These are phyloP conservation scores for Epichloe uncinata DNA, from an alignment of 2,329 filamentous ascomycete genomes.

Conservation along the genomic window DNA sequence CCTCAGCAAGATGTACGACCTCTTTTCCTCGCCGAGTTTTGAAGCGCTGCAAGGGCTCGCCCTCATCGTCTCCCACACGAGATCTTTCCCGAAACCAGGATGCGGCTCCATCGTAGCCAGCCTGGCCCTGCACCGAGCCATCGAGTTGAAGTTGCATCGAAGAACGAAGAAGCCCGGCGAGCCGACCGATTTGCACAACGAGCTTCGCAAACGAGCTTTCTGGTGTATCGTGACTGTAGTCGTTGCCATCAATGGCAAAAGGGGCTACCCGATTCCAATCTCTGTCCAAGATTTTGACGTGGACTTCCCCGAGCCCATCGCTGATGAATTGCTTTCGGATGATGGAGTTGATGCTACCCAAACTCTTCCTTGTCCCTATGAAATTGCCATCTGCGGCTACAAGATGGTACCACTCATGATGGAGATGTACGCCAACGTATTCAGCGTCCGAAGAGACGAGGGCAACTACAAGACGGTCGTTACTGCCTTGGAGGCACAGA, in stretches of 20 bases:
- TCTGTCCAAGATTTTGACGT: conserved; percentile 64
- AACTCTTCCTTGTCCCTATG: conserved; percentile 49
- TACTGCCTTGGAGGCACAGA: conserved; percentile 49
- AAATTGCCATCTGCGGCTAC: conserved; percentile 51
- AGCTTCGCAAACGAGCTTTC: conserved; percentile 66
- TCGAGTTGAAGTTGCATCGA: conserved; percentile 65
- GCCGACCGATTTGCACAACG: conserved; percentile 48
- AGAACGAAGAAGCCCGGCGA: conserved; percentile 40
- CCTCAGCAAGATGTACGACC: conserved; percentile 52
- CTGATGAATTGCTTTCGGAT: conserved; percentile 57
- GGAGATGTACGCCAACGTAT: conserved; percentile 66
- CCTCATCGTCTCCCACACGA: conserved; percentile 58
- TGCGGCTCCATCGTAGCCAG: conserved; percentile 56
- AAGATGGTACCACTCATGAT: conserved; percentile 54
- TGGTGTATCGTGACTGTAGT: conserved; percentile 57
- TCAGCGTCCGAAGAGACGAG: conserved; percentile 51
- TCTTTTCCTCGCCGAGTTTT: conserved; percentile 48
- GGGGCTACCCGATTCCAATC: conserved; percentile 66
- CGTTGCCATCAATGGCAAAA: conserved; percentile 57
- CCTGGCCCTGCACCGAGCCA: conserved; percentile 51
- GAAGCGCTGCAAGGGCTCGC: conserved; percentile 60
- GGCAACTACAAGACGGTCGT: conserved; percentile 52
- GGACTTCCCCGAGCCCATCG: conserved; percentile 57
- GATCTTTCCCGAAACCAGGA: conserved; percentile 68
- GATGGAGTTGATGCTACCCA: conserved; percentile 44